Evolutionary conservation across 305 asterid species (phyloP).

Genomic region (Fraxinus velutina): DNA sequence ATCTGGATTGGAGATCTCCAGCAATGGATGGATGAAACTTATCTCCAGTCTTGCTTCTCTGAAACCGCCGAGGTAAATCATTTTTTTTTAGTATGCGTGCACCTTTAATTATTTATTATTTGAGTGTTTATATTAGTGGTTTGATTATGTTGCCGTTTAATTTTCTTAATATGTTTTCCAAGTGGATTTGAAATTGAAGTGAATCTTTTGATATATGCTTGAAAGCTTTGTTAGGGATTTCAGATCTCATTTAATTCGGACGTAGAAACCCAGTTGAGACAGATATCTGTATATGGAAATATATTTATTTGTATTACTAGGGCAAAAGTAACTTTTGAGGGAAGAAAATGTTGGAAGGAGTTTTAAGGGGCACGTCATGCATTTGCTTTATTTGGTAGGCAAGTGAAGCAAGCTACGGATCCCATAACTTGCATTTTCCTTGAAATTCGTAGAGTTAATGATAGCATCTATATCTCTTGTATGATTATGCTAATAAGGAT

Average conservation of each 20-base stretch:
- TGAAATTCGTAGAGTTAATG: neutral
- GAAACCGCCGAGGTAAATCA: constrained; percentile 65
- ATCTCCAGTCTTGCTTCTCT: constrained; percentile 75
- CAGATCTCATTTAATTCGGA: constrained; percentile 6
- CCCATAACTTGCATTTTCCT: neutral
- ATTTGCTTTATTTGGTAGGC: neutral
- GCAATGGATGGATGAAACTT: constrained; percentile 93
- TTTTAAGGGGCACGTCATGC: neutral
- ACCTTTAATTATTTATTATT: neutral
- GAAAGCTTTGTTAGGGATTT: constrained; percentile 15
- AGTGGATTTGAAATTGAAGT: constrained; percentile 11
- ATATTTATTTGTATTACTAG: neutral
- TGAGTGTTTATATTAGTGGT: constrained; percentile 7
- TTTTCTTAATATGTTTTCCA: neutral
- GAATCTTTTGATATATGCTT: constrained; percentile 22
- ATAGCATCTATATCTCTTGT: neutral
- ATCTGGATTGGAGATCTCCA: constrained; percentile 99
- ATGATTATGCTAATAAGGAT: neutral
- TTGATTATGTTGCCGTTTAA: neutral
- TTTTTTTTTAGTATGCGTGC: neutral
- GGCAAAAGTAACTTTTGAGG: neutral
- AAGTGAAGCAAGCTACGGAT: neutral
- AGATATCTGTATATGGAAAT: neutral
- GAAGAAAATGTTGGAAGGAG: constrained; percentile 1
- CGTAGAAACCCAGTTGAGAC: neutral